Evolutionary conservation across 1,284 basidiomycete species (phyloP).

Genomic region (Pseudozyma sp.): DNA sequence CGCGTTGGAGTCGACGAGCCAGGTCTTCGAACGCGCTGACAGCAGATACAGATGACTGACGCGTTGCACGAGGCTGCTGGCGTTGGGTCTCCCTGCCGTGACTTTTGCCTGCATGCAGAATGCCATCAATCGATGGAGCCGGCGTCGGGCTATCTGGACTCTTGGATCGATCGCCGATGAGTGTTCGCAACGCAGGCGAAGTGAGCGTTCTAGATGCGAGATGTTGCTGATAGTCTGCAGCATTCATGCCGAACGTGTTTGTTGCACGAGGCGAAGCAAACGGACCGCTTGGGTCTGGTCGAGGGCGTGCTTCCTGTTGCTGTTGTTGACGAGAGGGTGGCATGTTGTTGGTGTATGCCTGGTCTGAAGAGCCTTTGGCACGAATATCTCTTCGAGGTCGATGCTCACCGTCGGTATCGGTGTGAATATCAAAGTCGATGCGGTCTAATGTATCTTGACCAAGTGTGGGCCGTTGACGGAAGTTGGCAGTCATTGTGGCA

Average conservation of each 20-base stretch:
- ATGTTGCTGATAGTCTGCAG: slow-evolving; percentile 50
- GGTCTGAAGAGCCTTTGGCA: background rate
- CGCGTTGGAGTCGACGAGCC: slow-evolving; percentile 41
- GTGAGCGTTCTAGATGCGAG: slow-evolving; percentile 45
- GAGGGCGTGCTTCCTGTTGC: slow-evolving; percentile 11
- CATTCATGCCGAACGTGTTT: slow-evolving; percentile 43
- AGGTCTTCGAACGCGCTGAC: slow-evolving; percentile 45
- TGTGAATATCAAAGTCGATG: slow-evolving; percentile 43
- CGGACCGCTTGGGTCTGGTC: slow-evolving; percentile 31
- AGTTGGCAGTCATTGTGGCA: slow-evolving; percentile 29
- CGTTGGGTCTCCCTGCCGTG: slow-evolving; percentile 11
- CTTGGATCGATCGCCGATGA: slow-evolving; percentile 49
- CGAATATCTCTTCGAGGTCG: slow-evolving; percentile 10
- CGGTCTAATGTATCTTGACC: slow-evolving; percentile 48
- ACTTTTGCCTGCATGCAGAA: slow-evolving; percentile 25
- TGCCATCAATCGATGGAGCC: slow-evolving; percentile 42
- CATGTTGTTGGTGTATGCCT: slow-evolving; percentile 2
- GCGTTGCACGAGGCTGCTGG: slow-evolving; percentile 19
- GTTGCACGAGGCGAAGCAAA: slow-evolving; percentile 38
- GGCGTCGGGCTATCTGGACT: slow-evolving; percentile 51
- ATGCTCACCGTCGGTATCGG: slow-evolving; percentile 39
- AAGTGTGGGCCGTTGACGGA: slow-evolving; percentile 38
- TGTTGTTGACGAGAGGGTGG: slow-evolving; percentile 3
- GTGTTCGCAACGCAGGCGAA: slow-evolving; percentile 43
- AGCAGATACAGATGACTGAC: slow-evolving; percentile 17